Evolutionary conservation across 2,329 filamentous ascomycete species (phyloP), one percentile per base, ranked within the genome.

Genomic region (Neurospora crassa): DNA sequence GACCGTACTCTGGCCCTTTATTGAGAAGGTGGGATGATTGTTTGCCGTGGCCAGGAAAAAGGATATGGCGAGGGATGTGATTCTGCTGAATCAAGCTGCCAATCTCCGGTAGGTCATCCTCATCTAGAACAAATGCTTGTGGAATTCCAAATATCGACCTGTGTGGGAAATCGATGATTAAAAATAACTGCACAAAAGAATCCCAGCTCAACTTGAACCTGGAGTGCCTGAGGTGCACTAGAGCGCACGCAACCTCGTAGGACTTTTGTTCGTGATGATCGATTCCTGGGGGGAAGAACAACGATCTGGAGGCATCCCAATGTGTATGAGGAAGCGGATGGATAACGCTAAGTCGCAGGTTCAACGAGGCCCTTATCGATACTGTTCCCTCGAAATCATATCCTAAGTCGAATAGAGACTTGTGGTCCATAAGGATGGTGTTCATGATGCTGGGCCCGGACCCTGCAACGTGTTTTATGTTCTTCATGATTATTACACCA

Each of bases 121-220:
- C 5, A 4, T 2, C 20, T 16, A 53, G 20, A 14, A 53, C 0
- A 53, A 24, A 53, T 29, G 45, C 45, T 53, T 20, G 20, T 0
- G 1, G 5, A 1, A 5, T 16, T 8, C 1, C 10, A 24, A n/a
- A n/a, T n/a, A n/a, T n/a, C n/a, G n/a, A 11, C 2, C 0, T 11
- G 6, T 4, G 3, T 8, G 5, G 3, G 12, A 59, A 16, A 29
- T 34, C 14, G 6, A 59, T 59, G 11, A 59, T 59, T 1, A 59
- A 24, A 2, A 6, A 29, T 24, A 53, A n/a, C 0, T 24, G 24
- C 24, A 24, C 1, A 3, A 3, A 24, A 24, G 24, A 24, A n/a
- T n/a, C n/a, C n/a, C 24, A 24, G 24, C 24, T 3, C 3, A 24
- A 24, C 24, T 2, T 24, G 24, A 24, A 24, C 1, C 3, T 1